These are phyloP conservation scores for Myxozyma geophila DNA, from an alignment of 805 yeast genomes.

Conservation along the genomic window DNA sequence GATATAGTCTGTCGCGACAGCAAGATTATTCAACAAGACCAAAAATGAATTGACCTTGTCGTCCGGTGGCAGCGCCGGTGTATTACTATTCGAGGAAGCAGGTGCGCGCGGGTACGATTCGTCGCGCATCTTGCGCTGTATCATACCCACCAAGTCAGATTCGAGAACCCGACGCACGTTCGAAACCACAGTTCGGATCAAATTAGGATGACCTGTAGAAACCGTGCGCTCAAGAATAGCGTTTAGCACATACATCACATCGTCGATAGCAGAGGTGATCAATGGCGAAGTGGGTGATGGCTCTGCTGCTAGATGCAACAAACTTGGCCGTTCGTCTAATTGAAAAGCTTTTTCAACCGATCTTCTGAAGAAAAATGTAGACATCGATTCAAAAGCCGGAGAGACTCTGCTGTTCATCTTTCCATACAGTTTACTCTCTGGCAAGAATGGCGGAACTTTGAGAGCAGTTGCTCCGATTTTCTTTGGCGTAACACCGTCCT, in stretches of 20 bases:
- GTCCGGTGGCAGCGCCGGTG: constrained; percentile 27
- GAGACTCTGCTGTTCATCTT: constrained; percentile 59
- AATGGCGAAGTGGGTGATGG: constrained; percentile 52
- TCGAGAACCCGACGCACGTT: constrained; percentile 65
- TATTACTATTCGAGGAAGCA: not conserved
- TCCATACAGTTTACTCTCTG: constrained; percentile 57
- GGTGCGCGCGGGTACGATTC: constrained; percentile 47
- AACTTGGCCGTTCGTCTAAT: constrained; percentile 76
- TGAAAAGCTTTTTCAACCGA: constrained; percentile 81
- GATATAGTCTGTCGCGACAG: constrained; percentile 64
- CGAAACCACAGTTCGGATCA: constrained; percentile 59
- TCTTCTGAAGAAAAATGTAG: constrained; percentile 69
- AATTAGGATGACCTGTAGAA: constrained; percentile 67
- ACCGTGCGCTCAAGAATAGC: constrained; percentile 66
- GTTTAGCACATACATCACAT: constrained; percentile 73
- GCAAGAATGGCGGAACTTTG: constrained; percentile 56
- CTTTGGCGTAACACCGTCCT: constrained; percentile 9
- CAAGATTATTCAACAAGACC: constrained; percentile 72
- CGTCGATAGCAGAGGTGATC: constrained; percentile 85
- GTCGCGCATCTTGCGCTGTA: constrained; percentile 54
- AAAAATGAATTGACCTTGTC: constrained; percentile 52
- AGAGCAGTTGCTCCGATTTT: constrained; percentile 22
- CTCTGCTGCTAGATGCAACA: constrained; percentile 50
- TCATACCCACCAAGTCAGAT: constrained; percentile 63
- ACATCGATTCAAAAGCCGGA: constrained; percentile 67